Base-by-base conservation (phyloP, 352 stramenopile species). In the Phytophthora europaea region DNA sequence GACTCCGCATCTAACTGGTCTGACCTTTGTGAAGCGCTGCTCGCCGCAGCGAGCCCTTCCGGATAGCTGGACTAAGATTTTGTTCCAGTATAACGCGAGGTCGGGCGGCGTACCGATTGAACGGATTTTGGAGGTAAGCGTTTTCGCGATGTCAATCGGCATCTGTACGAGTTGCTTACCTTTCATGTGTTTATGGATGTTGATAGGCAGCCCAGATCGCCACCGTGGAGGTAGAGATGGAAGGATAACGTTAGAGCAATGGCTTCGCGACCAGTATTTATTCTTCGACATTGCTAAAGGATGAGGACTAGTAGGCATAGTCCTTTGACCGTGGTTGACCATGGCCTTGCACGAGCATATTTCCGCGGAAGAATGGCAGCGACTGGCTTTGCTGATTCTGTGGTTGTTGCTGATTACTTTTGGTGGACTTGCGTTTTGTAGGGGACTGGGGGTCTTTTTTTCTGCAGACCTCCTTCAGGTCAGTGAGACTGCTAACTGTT, bases 11-110 rank as follows among this genome's bases (percentile, higher is more conserved):
- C 65, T 95, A 33, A 73, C 71, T 1, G 85, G 84, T n/a, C 59
- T 96, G 31, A 55, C 57, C 15, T 94, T 95, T 62, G 65, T 90
- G 26, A 92, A 88, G 50, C 83, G 89, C 15, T 97, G 89, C 53
- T 97, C 90, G 15, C 83, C 89, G 15, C 89, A 96, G 58, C 84
- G 90, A 26, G 90, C 89, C 3, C 80, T 97, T 23, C 83, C 90
- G 1, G 90, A 97, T 59, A 97, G 90, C 70, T 97, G 90, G 90
- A 97, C 90, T 23, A 97, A 97, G 65, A 93, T 95, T 70, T 65
- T 94, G 48, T 95, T 95, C 65, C 89, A 95, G 67, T 90, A 83
- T 61, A 87, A 91, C 23, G 86, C 86, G n/a, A 80, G 83, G 10
- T 85, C 75, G 6, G 82, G 83, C 28, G 86, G 87, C 6, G 52